Base-by-base conservation (phyloP, 257 asterid genomes). In the Fraxinus quadrangulata region DNA sequence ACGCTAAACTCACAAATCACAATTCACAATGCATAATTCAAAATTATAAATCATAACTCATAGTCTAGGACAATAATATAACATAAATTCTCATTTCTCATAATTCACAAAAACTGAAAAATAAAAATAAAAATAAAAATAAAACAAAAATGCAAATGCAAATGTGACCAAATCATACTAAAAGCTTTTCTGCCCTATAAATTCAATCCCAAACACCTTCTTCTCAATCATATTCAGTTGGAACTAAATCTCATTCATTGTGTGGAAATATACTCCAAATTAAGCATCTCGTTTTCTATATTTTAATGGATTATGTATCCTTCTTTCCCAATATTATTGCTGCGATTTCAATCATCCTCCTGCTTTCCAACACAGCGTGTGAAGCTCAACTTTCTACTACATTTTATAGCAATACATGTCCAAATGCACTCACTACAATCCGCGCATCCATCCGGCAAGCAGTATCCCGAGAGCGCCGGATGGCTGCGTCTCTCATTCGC, bases 341-440 rank as follows among this genome's bases (percentile, higher is more conserved):
- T 63, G 16, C 69, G 11, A 8, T 26, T 63, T 26, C 33, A 63
- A 2, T 12, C 33, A 24, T 63, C 7, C 69, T 24, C 33, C 12
- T 63, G 9, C 34, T 26, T 11, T 17, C 65, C 65, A 12, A 63
- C 69, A 11, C 69, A n/a, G 30, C 77, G 28, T 73, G 77, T 51
- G 67, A 73, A 47, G 67, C 77, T 42, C 77, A 73, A 31, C 45
- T 73, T 9, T 73, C 67, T 16, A 14, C 77, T 10, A 47, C 77
- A 73, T 73, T 73, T 73, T 73, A 73, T 33, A 34, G 17, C n/a
- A 47, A 16, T 31, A 49, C 67, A 51, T 73, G 77, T 51, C 77
- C 77, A 49, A 73, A 30, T 47, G 77, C 77, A 73, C 31, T 56
- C 34, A 28, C 16, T 14, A 49, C 21, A 28, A 73, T 73, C 26